Base-by-base conservation (phyloP, 192 early-diverging fungal genomes). In the Funneliformis geosporum region DNA sequence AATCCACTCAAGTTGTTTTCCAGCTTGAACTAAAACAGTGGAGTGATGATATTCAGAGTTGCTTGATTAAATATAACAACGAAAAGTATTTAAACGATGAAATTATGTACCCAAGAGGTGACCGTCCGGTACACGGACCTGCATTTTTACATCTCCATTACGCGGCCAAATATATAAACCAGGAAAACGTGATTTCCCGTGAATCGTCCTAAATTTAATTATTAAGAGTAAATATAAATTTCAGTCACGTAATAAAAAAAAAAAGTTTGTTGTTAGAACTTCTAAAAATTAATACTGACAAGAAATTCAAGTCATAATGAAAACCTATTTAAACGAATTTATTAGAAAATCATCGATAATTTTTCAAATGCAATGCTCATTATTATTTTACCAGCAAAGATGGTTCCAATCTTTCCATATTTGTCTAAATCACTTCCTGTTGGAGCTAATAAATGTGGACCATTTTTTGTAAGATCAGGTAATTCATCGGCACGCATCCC, bases 81-180 rank as follows among this genome's bases (percentile, higher is more conserved):
- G 25, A 55, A 28, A 18, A 60, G 55, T 6, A 6, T 5, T 85
- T 85, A 12, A 88, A 21, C 4, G 1, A 50, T 16, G 42, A 50
- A 76, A 71, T 39, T 66, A 83, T 80, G 67, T 81, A 80, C 68
- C 91, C 68, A 80, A 55, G 18, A 55, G 50, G 18, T 90, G 90
- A 16, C 91, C 91, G 70, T 92, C 89, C 28, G 92, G 91, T 18
- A 93, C 87, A 21, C 84, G 84, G 66, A 90, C 92, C 16, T 86
- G 83, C 25, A 92, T 69, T 83, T 92, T 92, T 65, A 86, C 75
- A 21, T 86, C 87, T 74, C 80, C 80, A 70, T 86, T 82, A 38
- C 83, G 88, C 40, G 89, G 87, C 92, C 92, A 93, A 82, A 93
- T 92, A 83, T 92, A 81, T 71, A 93, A 85, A 68, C 92, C 92